Conservation (phyloP, 2,329 filamentous ascomycete species). For the Phialemoniopsis sp. region DNA sequence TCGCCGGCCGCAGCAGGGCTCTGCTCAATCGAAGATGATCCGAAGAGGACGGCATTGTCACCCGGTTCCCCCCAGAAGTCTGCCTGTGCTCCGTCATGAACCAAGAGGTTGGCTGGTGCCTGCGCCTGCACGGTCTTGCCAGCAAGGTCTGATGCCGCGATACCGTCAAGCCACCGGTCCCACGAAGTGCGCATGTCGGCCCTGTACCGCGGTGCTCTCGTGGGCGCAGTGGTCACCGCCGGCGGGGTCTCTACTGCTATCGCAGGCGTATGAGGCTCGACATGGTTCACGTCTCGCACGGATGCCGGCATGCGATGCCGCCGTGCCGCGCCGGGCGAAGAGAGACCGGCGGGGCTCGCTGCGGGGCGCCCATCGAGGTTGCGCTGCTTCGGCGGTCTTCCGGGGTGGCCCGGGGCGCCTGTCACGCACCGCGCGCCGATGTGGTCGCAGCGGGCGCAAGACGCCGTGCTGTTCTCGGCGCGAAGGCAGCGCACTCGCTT, state of each 20-base stretch:
- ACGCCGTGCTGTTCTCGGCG: slow-evolving; percentile 9
- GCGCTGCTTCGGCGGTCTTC: slow-evolving; percentile 11
- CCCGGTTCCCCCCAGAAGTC: slow-evolving; percentile 7
- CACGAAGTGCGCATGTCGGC: slow-evolving; percentile 2
- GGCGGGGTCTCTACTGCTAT: background rate
- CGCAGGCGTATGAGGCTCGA: slow-evolving; percentile 2
- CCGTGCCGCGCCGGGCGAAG: slow-evolving; percentile 44
- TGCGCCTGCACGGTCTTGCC: slow-evolving; percentile 2
- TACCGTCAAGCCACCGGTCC: slow-evolving; percentile 1
- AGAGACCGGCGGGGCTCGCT: slow-evolving; percentile 41
- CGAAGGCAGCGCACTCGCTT: slow-evolving; percentile 16
- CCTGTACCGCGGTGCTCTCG: slow-evolving; percentile 1
- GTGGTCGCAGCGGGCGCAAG: slow-evolving; percentile 13
- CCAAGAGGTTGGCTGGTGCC: slow-evolving; percentile 2
- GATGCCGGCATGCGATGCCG: slow-evolving; percentile 13
- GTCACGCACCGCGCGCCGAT: slow-evolving; percentile 11
- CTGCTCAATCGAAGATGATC: slow-evolving; percentile 7
- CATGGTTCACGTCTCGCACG: slow-evolving; percentile 5
- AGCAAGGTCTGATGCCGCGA: slow-evolving; percentile 5
- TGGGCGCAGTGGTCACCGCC: background rate
- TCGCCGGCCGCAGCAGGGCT: slow-evolving; percentile 4
- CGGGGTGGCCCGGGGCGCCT: slow-evolving; percentile 11
- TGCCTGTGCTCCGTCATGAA: slow-evolving; percentile 5
- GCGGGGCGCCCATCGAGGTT: background rate
- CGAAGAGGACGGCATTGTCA: slow-evolving; percentile 6